Base-by-base conservation (phyloP, 1,139 yeast genomes). In the Geotrichum restrictum region DNA sequence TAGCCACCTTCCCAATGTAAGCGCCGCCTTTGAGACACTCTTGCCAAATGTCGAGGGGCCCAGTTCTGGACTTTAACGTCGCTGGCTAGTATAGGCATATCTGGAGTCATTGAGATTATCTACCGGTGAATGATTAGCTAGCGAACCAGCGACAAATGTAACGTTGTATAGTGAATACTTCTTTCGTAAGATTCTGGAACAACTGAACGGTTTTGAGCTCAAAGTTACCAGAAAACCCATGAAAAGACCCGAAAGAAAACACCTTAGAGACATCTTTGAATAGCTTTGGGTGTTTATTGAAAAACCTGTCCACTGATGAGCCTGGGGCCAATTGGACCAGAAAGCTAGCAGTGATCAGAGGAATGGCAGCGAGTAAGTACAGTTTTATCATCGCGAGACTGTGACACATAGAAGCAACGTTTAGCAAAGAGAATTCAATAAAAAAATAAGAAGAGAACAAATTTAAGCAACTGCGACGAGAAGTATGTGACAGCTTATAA, bases 41-140 rank as follows among this genome's bases (percentile, higher is more conserved):
- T 68, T 0, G 85, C 86, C 54, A 86, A 70, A 63, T 86, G 95
- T 46, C 88, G 69, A 0, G 95, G 93, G 0, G 91, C 85, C 49
- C 74, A 70, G 11, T 64, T 62, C 58, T 81, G 85, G 1, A 68
- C 68, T 18, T 62, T 66, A 27, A 56, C 7, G 24, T 54, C 51
- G 24, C 50, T 49, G n/a, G 57, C 45, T 16, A 36, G 36, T 29
- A 52, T 45, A 11, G 50, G 48, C 39, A 51, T 39, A 36, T 53
- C 51, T 5, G 54, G 51, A 14, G 49, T 50, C 53, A 48, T 46
- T 14, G 56, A 49, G 16, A 50, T 29, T 4, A 52, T 34, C 53
- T 52, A n/a, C n/a, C n/a, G n/a, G n/a, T n/a, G 34, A 22, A 33
- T 11, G 24, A 40, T 34, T 29, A 22, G 42, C 39, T 36, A 29